Percentiles rank a stretch among this genome's conserved stretches.
Conservation (phyloP, 1,139 yeast genomes). For the Debaryomycetaceae sp. region DNA sequence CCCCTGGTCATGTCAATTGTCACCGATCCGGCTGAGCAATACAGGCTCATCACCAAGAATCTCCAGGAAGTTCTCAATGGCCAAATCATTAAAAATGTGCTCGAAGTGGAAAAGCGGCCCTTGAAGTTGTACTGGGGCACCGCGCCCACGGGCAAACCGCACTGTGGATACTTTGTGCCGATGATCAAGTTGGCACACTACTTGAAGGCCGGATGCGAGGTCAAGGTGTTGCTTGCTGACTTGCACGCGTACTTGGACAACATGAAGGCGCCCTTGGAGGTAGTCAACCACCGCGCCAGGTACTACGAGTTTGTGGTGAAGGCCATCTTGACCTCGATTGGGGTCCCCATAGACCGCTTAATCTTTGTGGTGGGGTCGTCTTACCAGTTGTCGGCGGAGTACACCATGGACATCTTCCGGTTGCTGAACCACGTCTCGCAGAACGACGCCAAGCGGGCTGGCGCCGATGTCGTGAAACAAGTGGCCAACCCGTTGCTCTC, state of each 20-base stretch:
- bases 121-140: slow-evolving; percentile 91
- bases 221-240: slow-evolving; percentile 90
- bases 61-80: slow-evolving; percentile 90
- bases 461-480: slow-evolving; percentile 99
- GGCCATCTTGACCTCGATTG: slow-evolving; percentile 77
- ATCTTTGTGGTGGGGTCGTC: slow-evolving; percentile 83
- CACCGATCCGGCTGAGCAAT: slow-evolving; percentile 58
- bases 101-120: slow-evolving; percentile 79
- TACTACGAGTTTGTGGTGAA: slow-evolving; percentile 83
- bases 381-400: slow-evolving; percentile 73
- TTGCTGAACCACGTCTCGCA: slow-evolving; percentile 80
- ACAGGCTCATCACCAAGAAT: slow-evolving; percentile 73
- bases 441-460: slow-evolving; percentile 97
- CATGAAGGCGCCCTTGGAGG: slow-evolving; percentile 97
- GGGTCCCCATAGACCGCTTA: slow-evolving; percentile 87
- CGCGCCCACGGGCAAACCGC: slow-evolving; percentile 86
- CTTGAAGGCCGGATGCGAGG: slow-evolving; percentile 93
- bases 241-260: slow-evolving; percentile 95
- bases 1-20: slow-evolving; percentile 18
- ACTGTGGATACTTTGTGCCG: slow-evolving; percentile 97
- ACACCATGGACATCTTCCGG: slow-evolving; percentile 85
- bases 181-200: slow-evolving; percentile 96
- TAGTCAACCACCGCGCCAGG: slow-evolving; percentile 81
- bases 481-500: slow-evolving; percentile 89
- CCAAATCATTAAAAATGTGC: slow-evolving; percentile 79